Percentiles rank a stretch among this genome's conserved stretches.
These are phyloP conservation scores for Podaxis rugospora DNA, from an alignment of 768 basidiomycete species.

Conservation along the genomic window DNA sequence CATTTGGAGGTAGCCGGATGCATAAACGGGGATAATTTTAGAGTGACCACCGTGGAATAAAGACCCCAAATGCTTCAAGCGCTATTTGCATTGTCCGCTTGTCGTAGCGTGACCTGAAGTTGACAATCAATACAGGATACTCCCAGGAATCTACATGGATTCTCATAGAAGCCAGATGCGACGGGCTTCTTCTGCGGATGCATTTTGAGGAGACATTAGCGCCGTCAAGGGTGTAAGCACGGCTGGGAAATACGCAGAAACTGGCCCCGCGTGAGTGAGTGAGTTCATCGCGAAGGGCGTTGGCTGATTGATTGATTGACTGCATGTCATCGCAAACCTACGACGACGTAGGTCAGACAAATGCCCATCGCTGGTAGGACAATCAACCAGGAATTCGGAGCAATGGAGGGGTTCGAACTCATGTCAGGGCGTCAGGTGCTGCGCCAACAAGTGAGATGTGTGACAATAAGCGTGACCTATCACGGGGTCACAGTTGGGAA, in stretches of 20 bases:
- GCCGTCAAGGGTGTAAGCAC: not conserved
- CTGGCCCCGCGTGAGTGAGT: not conserved
- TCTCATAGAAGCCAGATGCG: not conserved
- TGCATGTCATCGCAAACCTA: not conserved
- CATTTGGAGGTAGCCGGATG: slow-evolving; percentile 6
- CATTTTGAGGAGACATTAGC: not conserved
- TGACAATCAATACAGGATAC: not conserved
- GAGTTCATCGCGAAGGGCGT: not conserved
- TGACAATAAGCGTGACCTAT: not conserved
- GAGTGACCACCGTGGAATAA: slow-evolving; percentile 8
- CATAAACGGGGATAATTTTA: not conserved
- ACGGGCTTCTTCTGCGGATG: not conserved
- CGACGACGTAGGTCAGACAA: not conserved
- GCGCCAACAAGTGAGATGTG: too few species aligned
- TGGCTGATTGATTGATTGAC: not conserved
- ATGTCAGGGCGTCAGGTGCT: not conserved
- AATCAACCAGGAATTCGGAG: not conserved
- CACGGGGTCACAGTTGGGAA: slow-evolving; percentile 1
- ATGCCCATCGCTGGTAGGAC: not conserved
- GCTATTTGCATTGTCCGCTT: not conserved
- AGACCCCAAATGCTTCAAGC: not conserved
- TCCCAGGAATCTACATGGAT: not conserved
- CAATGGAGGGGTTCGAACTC: not conserved
- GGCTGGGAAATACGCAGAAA: not conserved
- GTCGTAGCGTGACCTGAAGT: not conserved